Conservation (phyloP, 106 monocot species). For the Vanilla planifolia region DNA sequence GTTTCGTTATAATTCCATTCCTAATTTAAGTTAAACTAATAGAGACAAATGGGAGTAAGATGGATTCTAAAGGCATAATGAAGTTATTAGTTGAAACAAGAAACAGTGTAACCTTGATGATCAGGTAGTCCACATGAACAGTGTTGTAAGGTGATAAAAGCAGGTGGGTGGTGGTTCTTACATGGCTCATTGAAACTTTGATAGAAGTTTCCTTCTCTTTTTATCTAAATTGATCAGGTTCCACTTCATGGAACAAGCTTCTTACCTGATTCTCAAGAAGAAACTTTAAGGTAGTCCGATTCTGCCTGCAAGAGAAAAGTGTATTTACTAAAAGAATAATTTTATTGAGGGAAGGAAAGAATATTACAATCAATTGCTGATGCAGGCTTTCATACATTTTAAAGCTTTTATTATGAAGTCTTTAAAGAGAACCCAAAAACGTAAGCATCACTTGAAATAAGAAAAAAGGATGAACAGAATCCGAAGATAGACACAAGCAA, state of each 20-base stretch:
- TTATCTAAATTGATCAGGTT: neutral
- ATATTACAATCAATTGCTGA: neutral
- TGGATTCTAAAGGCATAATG: no score
- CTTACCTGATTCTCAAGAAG: neutral
- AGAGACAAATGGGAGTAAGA: no score
- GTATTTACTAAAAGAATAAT: neutral
- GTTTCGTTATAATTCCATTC: no score
- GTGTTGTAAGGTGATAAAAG: neutral
- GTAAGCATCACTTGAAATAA: conserved; percentile 18
- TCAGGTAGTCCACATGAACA: neutral
- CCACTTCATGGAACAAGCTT: neutral
- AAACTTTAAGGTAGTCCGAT: neutral
- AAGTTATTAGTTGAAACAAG: no score
- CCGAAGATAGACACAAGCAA: conserved; percentile 20
- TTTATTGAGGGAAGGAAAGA: neutral
- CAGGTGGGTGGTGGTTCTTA: neutral
- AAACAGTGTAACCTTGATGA: neutral
- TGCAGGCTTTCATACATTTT: no score
- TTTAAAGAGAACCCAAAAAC: conserved; percentile 10
- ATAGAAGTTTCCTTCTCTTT: neutral
- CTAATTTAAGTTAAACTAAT: no score
- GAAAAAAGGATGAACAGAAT: conserved; percentile 17
- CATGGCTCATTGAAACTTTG: neutral
- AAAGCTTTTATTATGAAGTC: neutral
- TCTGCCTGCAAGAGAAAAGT: neutral